Evolutionary conservation across 2,329 filamentous ascomycete genomes (phyloP), one percentile per base, ranked within the genome.

Genomic region (Xylariales sp.): DNA sequence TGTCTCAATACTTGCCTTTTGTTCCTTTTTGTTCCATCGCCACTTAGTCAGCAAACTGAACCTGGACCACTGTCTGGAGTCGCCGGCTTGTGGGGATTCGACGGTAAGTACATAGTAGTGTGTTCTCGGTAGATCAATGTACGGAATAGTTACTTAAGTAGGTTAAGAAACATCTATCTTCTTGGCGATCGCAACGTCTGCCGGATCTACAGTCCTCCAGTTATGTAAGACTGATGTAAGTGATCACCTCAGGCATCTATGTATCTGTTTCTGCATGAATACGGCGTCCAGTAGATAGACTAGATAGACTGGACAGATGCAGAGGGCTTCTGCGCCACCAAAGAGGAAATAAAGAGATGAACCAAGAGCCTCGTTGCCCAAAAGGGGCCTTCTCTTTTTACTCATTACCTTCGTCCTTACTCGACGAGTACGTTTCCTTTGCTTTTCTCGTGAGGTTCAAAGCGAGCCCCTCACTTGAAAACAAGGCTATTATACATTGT

Each of bases 251-350:
- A 34, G 23, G 23, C 23, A 34, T 34, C 8, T 5, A 34, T 5
- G 5, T 34, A 34, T 5, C 32, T 34, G 32, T 34, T 34, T 34
- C 14, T 14, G n/a, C 23, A 23, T 23, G 23, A 23, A 23, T 23
- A 23, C 23, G 23, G 23, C 23, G 2, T 23, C 2, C 23, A 23
- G 23, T 23, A 23, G 23, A 23, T 23, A 23, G 23, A 23, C 23
- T 23, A 23, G 23, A 23, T 23, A 23, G 23, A 23, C 23, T 23
- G 2, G 23, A 23, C 23, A 23, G 23, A 36, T 36, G 9, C 34
- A 1, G 6, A 9, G 6, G 34, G 34, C 34, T 36, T 36, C 12
- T 41, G 30, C 94, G 97, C 34, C 3, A 3, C 34, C 9, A 97
- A 52, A 88, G 94, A 23, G 49, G 16, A 50, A n/a, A 18, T 1